Evolutionary conservation across 257 asterid genomes (phyloP).

Genomic region (Fraxinus quadrangulata): DNA sequence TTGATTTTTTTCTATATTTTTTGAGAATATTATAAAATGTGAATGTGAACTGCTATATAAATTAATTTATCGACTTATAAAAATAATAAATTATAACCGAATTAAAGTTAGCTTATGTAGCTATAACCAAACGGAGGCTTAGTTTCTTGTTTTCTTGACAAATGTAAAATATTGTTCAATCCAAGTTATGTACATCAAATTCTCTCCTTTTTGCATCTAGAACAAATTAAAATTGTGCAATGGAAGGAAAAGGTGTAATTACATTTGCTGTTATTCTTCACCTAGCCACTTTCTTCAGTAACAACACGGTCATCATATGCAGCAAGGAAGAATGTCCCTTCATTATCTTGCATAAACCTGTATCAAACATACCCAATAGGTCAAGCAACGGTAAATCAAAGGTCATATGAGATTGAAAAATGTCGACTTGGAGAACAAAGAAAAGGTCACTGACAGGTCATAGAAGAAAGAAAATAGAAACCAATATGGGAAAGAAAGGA

Average conservation of each 20-base stretch:
- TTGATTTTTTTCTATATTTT: too few relatives aligned
- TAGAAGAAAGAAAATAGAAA: not conserved
- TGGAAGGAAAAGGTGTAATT: not conserved
- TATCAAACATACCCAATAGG: not conserved
- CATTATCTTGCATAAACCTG: not conserved
- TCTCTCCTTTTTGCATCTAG: not conserved
- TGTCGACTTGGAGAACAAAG: not conserved
- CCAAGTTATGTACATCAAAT: not conserved
- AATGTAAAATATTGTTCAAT: not conserved
- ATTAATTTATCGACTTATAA: too few relatives aligned
- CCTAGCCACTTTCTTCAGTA: not conserved
- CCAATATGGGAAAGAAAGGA: not conserved
- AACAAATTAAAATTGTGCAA: conserved; percentile 5
- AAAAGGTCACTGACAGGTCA: not conserved
- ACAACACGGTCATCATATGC: not conserved
- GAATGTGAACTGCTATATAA: too few relatives aligned
- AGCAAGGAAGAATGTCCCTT: not conserved
- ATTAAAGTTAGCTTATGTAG: too few relatives aligned
- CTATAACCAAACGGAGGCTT: not conserved
- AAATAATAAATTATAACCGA: too few relatives aligned
- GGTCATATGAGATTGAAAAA: not conserved
- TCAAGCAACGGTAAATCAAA: not conserved
- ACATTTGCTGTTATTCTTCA: not conserved
- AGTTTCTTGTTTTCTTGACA: not conserved
- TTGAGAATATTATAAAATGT: too few relatives aligned